Evolutionary conservation across 2,329 filamentous ascomycete species (phyloP), one percentile per base, ranked within the genome.

Genomic region (Trichoderma semiorbis): DNA sequence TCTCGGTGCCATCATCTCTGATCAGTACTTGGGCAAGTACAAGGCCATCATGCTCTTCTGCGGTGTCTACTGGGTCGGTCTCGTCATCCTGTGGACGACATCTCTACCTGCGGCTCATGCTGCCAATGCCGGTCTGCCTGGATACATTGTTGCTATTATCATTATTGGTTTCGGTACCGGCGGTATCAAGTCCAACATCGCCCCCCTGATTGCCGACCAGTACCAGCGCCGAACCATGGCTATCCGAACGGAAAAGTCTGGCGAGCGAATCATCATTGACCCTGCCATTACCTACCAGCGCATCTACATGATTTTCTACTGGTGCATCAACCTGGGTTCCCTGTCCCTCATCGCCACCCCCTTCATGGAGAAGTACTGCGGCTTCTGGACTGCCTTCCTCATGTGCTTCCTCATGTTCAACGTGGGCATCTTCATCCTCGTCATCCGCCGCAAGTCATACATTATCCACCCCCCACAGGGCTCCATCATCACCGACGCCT

Each of bases 251-350:
- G 80, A 86, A 57, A 79, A 83, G 74, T 80, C 75, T 7, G 88
- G 87, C 50, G 85, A 89, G 79, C 83, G 85, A 83, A 89, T 93
- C 69, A 85, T 93, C 74, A 86, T 92, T 30, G 90, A 93, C 75
- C 90, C 90, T 0, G 84, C 87, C 50, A 83, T 92, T 69, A 93
- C 91, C 1, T 87, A 90, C 73, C 88, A 91, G 76, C 85, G 89
- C 62, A 89, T 93, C 73, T 93, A 92, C 84, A 92, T 90, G 89
- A 87, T 93, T 77, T 93, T 93, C 83, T 93, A 93, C 81, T 85
- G 86, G 79, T 91, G 89, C 81, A 93, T 93, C 78, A 93, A 94
- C 80, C 75, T 94, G 18, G 92, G 91, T n/a, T 88, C 90, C 2
- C 83, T 94, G 7, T 92, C 88, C 0, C 83, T 88, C 69, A 85